A percentile compares a stretch with the other conserved stretches of the same genome.
phyloP scores from a whole-genome alignment of 495 filamentous ascomycete species.

The Trichoderma reesei region DNA sequence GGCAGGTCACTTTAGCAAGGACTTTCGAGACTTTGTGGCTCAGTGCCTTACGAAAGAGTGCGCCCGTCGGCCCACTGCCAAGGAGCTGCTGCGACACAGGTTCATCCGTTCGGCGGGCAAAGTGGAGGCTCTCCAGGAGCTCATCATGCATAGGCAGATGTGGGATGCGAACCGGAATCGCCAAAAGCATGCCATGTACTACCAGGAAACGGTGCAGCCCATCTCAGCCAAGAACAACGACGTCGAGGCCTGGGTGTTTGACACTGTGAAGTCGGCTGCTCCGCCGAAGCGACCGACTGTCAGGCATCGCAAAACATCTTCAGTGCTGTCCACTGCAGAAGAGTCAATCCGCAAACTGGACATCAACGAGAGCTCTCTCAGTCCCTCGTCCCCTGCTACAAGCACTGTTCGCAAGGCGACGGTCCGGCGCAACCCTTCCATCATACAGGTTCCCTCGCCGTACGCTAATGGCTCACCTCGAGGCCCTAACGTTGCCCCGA shows the following conservation, averaged over 20 bases:
- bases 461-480: slow-evolving; percentile 51
- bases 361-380: slow-evolving; percentile 45
- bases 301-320: slow-evolving; percentile 43
- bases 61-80: slow-evolving; percentile 71
- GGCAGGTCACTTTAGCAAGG: slow-evolving; percentile 78
- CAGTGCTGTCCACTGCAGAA: slow-evolving; percentile 34
- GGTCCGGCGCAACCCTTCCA: slow-evolving; percentile 44
- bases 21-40: slow-evolving; percentile 88
- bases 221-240: slow-evolving; percentile 56
- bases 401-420: slow-evolving; percentile 42
- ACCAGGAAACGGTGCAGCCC: slow-evolving; percentile 83
- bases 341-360: slow-evolving; percentile 51
- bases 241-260: slow-evolving; percentile 89
- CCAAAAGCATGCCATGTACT: slow-evolving; percentile 59
- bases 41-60: slow-evolving; percentile 87
- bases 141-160: slow-evolving; percentile 75
- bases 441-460: slow-evolving; percentile 32
- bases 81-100: slow-evolving; percentile 79
- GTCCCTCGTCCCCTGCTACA: slow-evolving; percentile 36
- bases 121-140: slow-evolving; percentile 72
- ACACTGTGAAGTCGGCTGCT: slow-evolving; percentile 66
- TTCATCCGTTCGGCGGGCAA: slow-evolving; percentile 83
- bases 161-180: slow-evolving; percentile 58
- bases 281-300: slow-evolving; percentile 31
- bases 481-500: slow-evolving; percentile 44